These are phyloP conservation scores for Aspergillus vadensis DNA, from an alignment of 2,329 filamentous ascomycete genomes.

Conservation along the genomic window DNA sequence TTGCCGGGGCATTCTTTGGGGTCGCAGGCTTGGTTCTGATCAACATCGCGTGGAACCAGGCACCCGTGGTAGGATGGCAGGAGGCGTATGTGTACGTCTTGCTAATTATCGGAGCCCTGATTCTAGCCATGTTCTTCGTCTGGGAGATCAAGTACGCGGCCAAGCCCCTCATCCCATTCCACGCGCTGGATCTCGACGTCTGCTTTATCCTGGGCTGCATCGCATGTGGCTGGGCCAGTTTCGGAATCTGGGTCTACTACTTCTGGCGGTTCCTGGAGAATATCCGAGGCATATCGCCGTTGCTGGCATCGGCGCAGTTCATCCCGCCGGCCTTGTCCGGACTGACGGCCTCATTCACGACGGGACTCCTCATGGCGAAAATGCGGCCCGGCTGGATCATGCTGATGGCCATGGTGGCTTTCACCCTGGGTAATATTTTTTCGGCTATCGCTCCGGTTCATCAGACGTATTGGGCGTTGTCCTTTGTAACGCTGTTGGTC, in stretches of 20 bases:
- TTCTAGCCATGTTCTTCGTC: slow-evolving; percentile 59
- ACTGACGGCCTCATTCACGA: slow-evolving; percentile 33
- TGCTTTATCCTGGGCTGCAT: slow-evolving; percentile 44
- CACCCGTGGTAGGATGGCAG: slow-evolving; percentile 60
- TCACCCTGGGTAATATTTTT: slow-evolving; percentile 46
- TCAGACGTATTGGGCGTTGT: slow-evolving; percentile 66
- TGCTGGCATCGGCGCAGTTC: slow-evolving; percentile 36
- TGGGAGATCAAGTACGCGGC: slow-evolving; percentile 49
- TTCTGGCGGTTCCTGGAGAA: slow-evolving; percentile 37
- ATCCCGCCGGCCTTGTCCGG: slow-evolving; percentile 33
- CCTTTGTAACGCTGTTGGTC: slow-evolving; percentile 61
- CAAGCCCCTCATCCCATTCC: slow-evolving; percentile 61
- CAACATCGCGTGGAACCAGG: slow-evolving; percentile 70
- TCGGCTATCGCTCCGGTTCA: slow-evolving; percentile 51
- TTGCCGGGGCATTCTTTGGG: slow-evolving; percentile 49
- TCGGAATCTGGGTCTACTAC: slow-evolving; percentile 48
- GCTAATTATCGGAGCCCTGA: slow-evolving; percentile 59
- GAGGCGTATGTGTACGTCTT: slow-evolving; percentile 58
- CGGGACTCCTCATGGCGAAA: slow-evolving; percentile 27
- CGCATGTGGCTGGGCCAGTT: slow-evolving; percentile 44
- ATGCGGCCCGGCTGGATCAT: slow-evolving; percentile 26
- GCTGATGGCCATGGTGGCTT: slow-evolving; percentile 38
- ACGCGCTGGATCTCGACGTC: slow-evolving; percentile 30
- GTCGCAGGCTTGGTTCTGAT: slow-evolving; percentile 61
- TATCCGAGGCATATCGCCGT: slow-evolving; percentile 26